These are phyloP conservation scores for Coccinonectria pachysandricola DNA, from an alignment of 2,329 filamentous ascomycete genomes.

Conservation along the genomic window DNA sequence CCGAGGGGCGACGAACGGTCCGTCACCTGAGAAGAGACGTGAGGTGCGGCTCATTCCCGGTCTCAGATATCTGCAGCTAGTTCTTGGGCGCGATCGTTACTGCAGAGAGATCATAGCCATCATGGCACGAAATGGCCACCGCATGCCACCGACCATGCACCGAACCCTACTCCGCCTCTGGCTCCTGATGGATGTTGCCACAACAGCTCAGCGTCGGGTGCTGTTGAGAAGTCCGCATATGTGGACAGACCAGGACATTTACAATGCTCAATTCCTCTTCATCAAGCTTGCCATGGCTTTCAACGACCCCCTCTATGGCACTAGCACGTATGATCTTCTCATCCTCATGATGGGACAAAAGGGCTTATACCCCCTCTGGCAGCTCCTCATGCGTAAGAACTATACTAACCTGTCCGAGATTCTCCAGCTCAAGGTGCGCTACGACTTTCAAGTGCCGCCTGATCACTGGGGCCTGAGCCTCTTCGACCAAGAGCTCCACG, in stretches of 20 bases:
- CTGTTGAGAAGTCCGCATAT: constrained; percentile 42
- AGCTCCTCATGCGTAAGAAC: constrained; percentile 47
- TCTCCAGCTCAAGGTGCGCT: constrained; percentile 46
- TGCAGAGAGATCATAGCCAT: constrained; percentile 52
- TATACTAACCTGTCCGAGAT: constrained; percentile 40
- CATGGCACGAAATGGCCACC: constrained; percentile 47
- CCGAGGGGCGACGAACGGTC: constrained; percentile 1
- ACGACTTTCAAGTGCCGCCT: constrained; percentile 37
- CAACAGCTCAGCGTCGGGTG: constrained; percentile 41
- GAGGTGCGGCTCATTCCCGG: constrained; percentile 46
- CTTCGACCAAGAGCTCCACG: constrained; percentile 29
- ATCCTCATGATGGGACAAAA: constrained; percentile 51
- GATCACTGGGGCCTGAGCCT: constrained; percentile 12
- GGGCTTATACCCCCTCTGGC: constrained; percentile 44
- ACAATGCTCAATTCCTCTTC: constrained; percentile 50
- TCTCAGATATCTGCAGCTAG: constrained; percentile 58
- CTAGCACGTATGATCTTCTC: constrained; percentile 38
- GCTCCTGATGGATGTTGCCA: constrained; percentile 59
- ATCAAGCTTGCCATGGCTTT: constrained; percentile 64
- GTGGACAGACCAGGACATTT: constrained; percentile 51
- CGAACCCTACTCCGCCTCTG: constrained; percentile 55
- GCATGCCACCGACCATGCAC: constrained; percentile 38
- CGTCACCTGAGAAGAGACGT: constrained; percentile 8
- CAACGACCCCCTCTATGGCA: constrained; percentile 49
- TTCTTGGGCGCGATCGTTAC: constrained; percentile 45